Evolutionary conservation across 1,284 basidiomycete species (phyloP), one percentile per base, ranked within the genome.

Genomic region (Ceratorhiza oryzae-sativae): DNA sequence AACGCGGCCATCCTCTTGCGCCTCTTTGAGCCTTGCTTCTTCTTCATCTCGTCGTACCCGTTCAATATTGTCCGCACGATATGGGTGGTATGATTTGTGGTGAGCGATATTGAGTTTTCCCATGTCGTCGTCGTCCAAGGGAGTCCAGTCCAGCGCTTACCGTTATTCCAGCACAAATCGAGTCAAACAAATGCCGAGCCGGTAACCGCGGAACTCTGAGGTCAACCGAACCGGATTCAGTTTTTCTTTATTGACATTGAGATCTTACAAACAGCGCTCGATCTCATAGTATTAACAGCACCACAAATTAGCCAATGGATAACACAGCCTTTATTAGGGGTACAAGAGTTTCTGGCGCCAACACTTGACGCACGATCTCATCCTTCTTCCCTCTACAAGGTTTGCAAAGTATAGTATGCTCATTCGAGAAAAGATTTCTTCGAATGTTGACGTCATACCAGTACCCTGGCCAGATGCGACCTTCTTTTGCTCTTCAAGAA

Each of bases 1-100:
- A 79, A 91, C 86, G 67, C 87, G 81, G 0, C 88, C 90, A 72
- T 92, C 90, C 77, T 89, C 87, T 72, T 85, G 83, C 9, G 85
- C 86, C 75, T 91, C 88, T 71, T 89, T 83, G 36, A 81, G 79
- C 1, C 82, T 81, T n/a, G 91, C 92, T 77, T 89, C 90, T 77
- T 91, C 92, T 81, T 95, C 93, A 85, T 95, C 93, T 71, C 79
- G 80, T 6, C 87, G 82, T 0, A 95, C 93, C 25, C 86, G 85
- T 74, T 92, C 92, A 73, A 94, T 91, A 77, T 95, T 95, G 78
- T 94, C 92, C 53, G 88, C 81, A 61, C 92, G 84, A 79, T 94
- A 94, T 0, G 91, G 93, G 77, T 94, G 93, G 78, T 94, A 94
- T 1, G 91, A 93, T 79, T 95, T 95, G 83, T 94, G 93, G 78